These are phyloP conservation scores for Macaranga tanarius DNA, from an alignment of 441 rosid species.

Conservation along the genomic window DNA sequence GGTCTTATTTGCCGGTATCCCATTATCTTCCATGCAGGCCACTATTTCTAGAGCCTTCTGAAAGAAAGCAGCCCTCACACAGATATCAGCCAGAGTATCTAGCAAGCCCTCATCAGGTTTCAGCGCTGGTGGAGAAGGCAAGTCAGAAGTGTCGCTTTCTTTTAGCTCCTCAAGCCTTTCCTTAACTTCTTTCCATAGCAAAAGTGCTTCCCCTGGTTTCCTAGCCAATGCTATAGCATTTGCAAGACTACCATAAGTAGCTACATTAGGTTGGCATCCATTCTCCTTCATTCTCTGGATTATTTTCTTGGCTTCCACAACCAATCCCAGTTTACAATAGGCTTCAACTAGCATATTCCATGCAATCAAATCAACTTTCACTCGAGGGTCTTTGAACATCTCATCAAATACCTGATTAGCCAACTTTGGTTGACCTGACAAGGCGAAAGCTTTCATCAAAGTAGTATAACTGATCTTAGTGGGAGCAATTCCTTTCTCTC, in stretches of 20 bases:
- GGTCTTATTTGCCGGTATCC: constrained; percentile 79
- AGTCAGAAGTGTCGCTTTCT: constrained; percentile 33
- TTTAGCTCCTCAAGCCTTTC: constrained; percentile 48
- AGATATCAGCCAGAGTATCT: constrained; percentile 76
- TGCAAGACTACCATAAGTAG: constrained; percentile 87
- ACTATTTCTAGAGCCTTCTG: constrained; percentile 87
- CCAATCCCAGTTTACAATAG: constrained; percentile 70
- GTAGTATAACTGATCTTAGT: constrained; percentile 94
- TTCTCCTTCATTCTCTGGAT: constrained; percentile 68
- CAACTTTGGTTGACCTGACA: constrained; percentile 84
- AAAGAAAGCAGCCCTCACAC: constrained; percentile 90
- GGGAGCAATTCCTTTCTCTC: constrained; percentile 74
- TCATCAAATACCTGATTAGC: constrained; percentile 87
- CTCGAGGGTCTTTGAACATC: constrained; percentile 76
- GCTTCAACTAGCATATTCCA: constrained; percentile 98
- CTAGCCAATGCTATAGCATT: constrained; percentile 79
- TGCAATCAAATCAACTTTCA: constrained; percentile 81
- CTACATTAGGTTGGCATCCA: constrained; percentile 66
- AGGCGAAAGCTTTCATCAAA: constrained; percentile 90
- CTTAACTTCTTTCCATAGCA: constrained; percentile 85
- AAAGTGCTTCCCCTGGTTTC: constrained; percentile 93
- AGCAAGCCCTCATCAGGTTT: constrained; percentile 73
- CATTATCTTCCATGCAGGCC: constrained; percentile 92
- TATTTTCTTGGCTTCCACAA: constrained; percentile 77
- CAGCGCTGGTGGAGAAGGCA: constrained; percentile 43